Percentiles rank a stretch among this genome's conserved stretches.
Evolutionary conservation across 1,284 basidiomycete genomes (phyloP).

Genomic region (Leccinum pachyderme): DNA sequence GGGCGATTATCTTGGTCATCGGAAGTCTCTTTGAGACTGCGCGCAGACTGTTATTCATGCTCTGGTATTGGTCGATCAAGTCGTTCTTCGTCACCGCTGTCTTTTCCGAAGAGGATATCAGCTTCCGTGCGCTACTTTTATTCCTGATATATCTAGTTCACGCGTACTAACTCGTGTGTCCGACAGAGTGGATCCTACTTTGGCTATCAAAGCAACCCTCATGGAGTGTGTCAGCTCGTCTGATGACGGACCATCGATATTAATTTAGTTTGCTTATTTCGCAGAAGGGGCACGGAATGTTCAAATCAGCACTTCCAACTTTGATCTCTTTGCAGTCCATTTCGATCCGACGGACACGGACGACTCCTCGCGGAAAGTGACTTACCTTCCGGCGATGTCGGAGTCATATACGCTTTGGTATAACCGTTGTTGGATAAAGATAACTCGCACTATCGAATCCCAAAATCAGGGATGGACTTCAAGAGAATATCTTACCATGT

Average conservation of each 20-base stretch:
- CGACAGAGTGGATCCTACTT: conserved; percentile 56
- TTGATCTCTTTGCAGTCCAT: conserved; percentile 36
- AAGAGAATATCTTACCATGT: conserved; percentile 24
- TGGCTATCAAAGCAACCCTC: conserved; percentile 57
- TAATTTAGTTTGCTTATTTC: not conserved
- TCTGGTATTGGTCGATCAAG: conserved; percentile 46
- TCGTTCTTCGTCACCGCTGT: conserved; percentile 62
- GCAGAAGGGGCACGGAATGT: conserved; percentile 48
- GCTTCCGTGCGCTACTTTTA: conserved; percentile 46
- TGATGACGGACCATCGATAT: not conserved
- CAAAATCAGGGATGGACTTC: conserved; percentile 17
- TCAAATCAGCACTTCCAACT: conserved; percentile 45
- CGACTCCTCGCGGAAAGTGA: conserved; percentile 34
- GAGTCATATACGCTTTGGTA: conserved; percentile 51
- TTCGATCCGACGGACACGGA: conserved; percentile 36
- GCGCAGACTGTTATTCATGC: conserved; percentile 43
- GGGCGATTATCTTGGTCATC: conserved; percentile 59
- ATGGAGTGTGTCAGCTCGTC: conserved; percentile 24
- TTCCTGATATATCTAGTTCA: not conserved
- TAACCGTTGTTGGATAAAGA: conserved; percentile 44
- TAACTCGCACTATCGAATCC: conserved; percentile 33
- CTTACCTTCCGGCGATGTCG: conserved; percentile 48
- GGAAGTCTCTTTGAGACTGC: conserved; percentile 59
- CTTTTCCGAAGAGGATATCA: conserved; percentile 57
- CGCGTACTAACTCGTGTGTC: conserved; percentile 9